These are phyloP conservation scores for Fusarium floridanum DNA, from an alignment of 2,329 filamentous ascomycete genomes.

Conservation along the genomic window DNA sequence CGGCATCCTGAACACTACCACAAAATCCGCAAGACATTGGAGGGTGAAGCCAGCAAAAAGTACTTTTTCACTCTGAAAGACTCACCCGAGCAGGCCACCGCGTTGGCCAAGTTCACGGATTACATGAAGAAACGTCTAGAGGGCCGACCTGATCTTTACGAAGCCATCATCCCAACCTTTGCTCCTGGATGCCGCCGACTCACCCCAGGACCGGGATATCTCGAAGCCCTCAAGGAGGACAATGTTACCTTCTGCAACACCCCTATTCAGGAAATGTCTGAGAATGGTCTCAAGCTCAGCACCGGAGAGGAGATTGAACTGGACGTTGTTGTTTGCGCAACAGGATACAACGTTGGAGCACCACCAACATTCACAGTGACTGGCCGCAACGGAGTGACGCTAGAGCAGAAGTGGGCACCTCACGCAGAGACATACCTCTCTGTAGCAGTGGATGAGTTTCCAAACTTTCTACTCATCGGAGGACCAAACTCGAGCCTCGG, in stretches of 20 bases:
- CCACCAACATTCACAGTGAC: slow-evolving; percentile 51
- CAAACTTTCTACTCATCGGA: slow-evolving; percentile 63
- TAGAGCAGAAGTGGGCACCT: slow-evolving; percentile 55
- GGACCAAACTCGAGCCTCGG: slow-evolving; percentile 64
- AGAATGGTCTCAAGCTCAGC: background rate
- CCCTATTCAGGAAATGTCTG: background rate
- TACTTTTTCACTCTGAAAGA: slow-evolving; percentile 13
- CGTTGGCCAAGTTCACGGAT: background rate
- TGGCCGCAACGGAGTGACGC: slow-evolving; percentile 53
- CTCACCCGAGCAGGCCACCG: background rate
- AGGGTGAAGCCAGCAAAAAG: slow-evolving; percentile 5
- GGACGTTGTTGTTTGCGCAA: slow-evolving; percentile 25
- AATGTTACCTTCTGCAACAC: slow-evolving; percentile 17
- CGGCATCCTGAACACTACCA: slow-evolving; percentile 11
- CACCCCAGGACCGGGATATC: slow-evolving; percentile 26
- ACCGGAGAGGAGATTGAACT: slow-evolving; percentile 8
- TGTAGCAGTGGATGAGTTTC: slow-evolving; percentile 60
- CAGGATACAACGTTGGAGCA: slow-evolving; percentile 18
- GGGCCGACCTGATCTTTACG: background rate
- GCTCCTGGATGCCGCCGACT: slow-evolving; percentile 24
- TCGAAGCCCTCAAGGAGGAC: slow-evolving; percentile 21
- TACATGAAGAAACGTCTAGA: slow-evolving; percentile 12
- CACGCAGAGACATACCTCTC: slow-evolving; percentile 60
- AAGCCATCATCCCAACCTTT: slow-evolving; percentile 16
- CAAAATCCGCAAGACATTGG: slow-evolving; percentile 17